Percentiles rank a stretch among this genome's conserved stretches.
Conservation (phyloP, 2,329 filamentous ascomycete genomes). For the Exophiala aquamarina region DNA sequence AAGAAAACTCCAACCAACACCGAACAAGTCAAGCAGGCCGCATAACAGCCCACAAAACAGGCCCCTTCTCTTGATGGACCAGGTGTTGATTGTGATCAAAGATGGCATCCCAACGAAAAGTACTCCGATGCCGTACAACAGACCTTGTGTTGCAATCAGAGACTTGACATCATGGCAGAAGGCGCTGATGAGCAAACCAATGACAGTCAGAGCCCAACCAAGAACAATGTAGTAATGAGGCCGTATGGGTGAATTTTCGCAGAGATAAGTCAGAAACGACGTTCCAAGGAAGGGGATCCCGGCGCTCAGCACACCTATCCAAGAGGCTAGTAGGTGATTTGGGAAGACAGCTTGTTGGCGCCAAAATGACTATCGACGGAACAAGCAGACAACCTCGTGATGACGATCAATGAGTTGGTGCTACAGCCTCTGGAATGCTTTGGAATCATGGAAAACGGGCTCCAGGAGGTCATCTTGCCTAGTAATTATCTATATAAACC, state of each 20-base stretch:
- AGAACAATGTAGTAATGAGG: slow-evolving; percentile 11
- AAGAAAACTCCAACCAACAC: slow-evolving; percentile 12
- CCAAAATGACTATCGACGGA: too few species aligned
- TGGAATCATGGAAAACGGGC: too few species aligned
- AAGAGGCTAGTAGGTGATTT: slow-evolving; percentile 5
- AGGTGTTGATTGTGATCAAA: slow-evolving; percentile 54
- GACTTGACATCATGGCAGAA: slow-evolving; percentile 44
- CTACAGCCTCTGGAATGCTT: too few species aligned
- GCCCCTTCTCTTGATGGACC: slow-evolving; percentile 52
- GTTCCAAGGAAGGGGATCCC: slow-evolving; percentile 7
- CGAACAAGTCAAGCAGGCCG: slow-evolving; percentile 11
- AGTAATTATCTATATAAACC: too few species aligned
- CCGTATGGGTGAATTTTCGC: background rate
- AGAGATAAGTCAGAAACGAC: slow-evolving; percentile 5
- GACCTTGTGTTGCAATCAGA: slow-evolving; percentile 44
- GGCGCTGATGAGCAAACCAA: slow-evolving; percentile 40
- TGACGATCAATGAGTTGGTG: too few species aligned
- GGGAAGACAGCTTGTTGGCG: background rate
- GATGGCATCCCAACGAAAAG: slow-evolving; percentile 50
- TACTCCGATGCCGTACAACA: slow-evolving; percentile 49
- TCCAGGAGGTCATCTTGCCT: too few species aligned
- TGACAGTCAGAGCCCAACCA: slow-evolving; percentile 10
- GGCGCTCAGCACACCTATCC: slow-evolving; percentile 15
- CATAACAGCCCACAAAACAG: slow-evolving; percentile 49
- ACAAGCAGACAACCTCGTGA: too few species aligned